A percentile compares a stretch with the other conserved stretches of the same genome.
Evolutionary conservation across 306 rosid species (phyloP).

Genomic region (Corylus americana): DNA sequence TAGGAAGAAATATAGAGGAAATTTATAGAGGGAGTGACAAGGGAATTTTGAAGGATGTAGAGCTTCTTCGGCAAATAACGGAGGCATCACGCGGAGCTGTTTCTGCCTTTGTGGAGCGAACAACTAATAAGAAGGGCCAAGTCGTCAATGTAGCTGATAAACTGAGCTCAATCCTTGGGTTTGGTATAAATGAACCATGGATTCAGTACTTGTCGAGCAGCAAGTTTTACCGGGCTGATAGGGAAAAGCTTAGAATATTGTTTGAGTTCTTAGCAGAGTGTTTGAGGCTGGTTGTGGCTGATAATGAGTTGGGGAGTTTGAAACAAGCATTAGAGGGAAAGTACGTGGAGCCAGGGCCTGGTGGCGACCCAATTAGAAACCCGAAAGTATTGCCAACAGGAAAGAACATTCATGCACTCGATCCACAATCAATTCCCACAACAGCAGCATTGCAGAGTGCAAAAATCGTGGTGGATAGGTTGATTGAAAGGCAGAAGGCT

Average conservation of each 20-base stretch:
- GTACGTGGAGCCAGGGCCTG: slow-evolving; percentile 96
- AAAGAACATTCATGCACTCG: slow-evolving; percentile 92
- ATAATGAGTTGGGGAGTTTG: slow-evolving; percentile 91
- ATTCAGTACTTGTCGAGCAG: slow-evolving; percentile 79
- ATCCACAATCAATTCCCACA: slow-evolving; percentile 93
- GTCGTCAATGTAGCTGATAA: slow-evolving; percentile 79
- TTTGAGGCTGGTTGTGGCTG: slow-evolving; percentile 81
- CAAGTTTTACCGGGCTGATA: slow-evolving; percentile 84
- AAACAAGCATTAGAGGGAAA: slow-evolving; percentile 98
- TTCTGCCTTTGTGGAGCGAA: slow-evolving; percentile 73
- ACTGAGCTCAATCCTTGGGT: slow-evolving; percentile 76
- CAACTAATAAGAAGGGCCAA: slow-evolving; percentile 90
- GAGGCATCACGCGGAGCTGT: slow-evolving; percentile 85
- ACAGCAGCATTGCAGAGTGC: slow-evolving; percentile 93
- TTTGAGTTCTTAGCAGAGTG: slow-evolving; percentile 81
- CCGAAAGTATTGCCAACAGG: slow-evolving; percentile 96
- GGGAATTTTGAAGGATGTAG: slow-evolving; percentile 91
- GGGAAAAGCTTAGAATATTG: slow-evolving; percentile 71
- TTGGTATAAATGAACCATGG: slow-evolving; percentile 95
- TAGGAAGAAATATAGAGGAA: slow-evolving; percentile 85
- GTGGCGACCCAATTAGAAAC: slow-evolving; percentile 95
- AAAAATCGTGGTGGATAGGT: slow-evolving; percentile 57
- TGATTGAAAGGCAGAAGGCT: slow-evolving; percentile 64
- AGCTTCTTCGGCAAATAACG: slow-evolving; percentile 88
- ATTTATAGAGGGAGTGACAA: slow-evolving; percentile 79